Base-by-base conservation (phyloP, 805 yeast genomes). In the Candida gorgasii region DNA sequence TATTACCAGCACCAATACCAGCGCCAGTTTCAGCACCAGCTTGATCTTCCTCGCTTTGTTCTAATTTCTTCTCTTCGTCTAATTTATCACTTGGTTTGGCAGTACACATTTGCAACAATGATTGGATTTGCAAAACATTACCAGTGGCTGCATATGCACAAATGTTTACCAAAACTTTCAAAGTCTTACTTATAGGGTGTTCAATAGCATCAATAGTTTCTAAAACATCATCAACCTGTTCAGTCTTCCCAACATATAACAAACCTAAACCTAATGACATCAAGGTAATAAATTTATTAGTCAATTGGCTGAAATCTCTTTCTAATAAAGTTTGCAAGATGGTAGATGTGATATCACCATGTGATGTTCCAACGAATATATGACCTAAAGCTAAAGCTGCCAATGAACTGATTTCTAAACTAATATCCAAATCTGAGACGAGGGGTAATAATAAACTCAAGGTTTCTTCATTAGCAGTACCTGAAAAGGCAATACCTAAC, bases 81-180 rank as follows among this genome's bases (percentile, higher is more conserved):
- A 71, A 72, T 14, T 71, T 71, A 36, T 79, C 86, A 43, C 68
- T 67, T 33, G 82, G 79, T 52, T 79, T 80, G n/a, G 82, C 81
- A 5, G 95, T 85, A 59, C 93, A 80, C 77, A 89, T 89, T 56
- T 89, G 95, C 55, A 92, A 77, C 58, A 93, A 74, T 28, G 88
- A 82, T 71, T 93, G 99, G 48, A 93, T 86, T 69, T 90, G 93
- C 48, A 93, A 76, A 23, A 93, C 99, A 61, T 93, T 93, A 53
- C 99, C 99, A 29, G 98, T 89, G 49, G 98, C 99, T 8, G 97
- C 95, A 68, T 86, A 90, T 3, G 98, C 95, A 69, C 97, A 87
- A 40, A 90, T 85, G 48, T 85, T 89, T 24, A 95, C 89, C 57
- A 93, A 74, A 12, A 89, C 93, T 64, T 88, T 93, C 59, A 90